Percentiles rank a stretch among this genome's conserved stretches.
phyloP scores from a whole-genome alignment of 2,329 filamentous ascomycete genomes.

The Zymoseptoria passerinii region DNA sequence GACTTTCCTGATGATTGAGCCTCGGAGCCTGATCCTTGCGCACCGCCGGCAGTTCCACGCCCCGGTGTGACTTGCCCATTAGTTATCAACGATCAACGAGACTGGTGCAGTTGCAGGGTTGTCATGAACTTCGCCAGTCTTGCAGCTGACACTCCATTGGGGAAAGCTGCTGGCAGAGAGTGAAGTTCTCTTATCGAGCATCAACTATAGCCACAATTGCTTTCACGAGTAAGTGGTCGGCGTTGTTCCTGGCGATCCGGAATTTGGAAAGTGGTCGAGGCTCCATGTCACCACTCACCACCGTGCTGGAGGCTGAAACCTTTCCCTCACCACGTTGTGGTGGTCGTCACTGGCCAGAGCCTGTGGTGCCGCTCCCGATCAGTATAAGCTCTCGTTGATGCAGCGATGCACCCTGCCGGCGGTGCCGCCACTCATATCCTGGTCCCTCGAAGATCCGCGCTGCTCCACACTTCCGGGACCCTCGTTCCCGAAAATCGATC shows the following conservation, averaged over 20 bases:
- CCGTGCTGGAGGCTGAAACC: neutral
- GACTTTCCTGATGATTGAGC: neutral
- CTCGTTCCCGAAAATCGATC: neutral
- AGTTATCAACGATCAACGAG: neutral
- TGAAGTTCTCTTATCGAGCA: neutral
- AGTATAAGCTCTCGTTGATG: neutral
- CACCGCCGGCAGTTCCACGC: neutral
- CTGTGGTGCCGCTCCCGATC: neutral
- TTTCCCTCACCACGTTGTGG: neutral
- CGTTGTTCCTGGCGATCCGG: slow-evolving; percentile 11
- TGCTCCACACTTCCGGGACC: no score
- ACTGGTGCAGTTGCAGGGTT: neutral
- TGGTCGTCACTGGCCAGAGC: neutral
- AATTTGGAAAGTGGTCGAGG: neutral
- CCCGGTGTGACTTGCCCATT: neutral
- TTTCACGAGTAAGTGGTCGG: neutral
- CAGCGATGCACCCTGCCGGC: slow-evolving; percentile 9
- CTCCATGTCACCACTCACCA: neutral
- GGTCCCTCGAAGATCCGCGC: neutral
- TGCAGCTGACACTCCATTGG: neutral
- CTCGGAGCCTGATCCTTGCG: neutral
- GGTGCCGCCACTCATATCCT: slow-evolving; percentile 6
- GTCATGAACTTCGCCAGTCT: neutral
- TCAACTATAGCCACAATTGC: neutral
- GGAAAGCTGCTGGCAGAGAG: neutral